Evolutionary conservation across 148 eudicot species (phyloP).

Genomic region (Camellia granthamiana): DNA sequence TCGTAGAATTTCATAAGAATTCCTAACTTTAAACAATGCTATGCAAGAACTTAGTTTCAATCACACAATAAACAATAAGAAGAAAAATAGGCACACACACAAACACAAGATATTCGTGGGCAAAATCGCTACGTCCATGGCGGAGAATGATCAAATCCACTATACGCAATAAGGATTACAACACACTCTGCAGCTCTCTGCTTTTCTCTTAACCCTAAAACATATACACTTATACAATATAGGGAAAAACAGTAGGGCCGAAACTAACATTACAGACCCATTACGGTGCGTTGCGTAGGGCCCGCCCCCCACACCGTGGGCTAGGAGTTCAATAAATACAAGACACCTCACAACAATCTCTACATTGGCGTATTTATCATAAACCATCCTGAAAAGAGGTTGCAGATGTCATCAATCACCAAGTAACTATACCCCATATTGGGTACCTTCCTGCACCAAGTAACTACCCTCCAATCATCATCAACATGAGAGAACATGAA

Average conservation of each 20-base stretch:
- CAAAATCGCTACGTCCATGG: too few species aligned
- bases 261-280: too few species aligned
- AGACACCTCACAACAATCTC: neutral
- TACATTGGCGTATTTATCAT: neutral
- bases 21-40: too few species aligned
- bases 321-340: neutral
- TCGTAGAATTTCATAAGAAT: too few species aligned
- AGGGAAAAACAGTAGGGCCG: neutral
- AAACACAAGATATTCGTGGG: too few species aligned
- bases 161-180: neutral
- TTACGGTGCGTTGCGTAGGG: neutral
- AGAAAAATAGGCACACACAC: too few species aligned
- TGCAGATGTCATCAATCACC: too few species aligned
- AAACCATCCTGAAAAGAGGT: neutral
- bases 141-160: neutral
- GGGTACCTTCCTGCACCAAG: neutral
- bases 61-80: too few species aligned
- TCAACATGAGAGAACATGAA: neutral
- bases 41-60: too few species aligned
- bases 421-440: too few species aligned
- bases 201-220: neutral
- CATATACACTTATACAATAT: neutral
- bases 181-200: neutral
- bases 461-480: neutral
- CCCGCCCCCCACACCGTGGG: neutral